Base-by-base conservation (phyloP, 1,284 basidiomycete genomes). In the Ceratobasidium sp. region DNA sequence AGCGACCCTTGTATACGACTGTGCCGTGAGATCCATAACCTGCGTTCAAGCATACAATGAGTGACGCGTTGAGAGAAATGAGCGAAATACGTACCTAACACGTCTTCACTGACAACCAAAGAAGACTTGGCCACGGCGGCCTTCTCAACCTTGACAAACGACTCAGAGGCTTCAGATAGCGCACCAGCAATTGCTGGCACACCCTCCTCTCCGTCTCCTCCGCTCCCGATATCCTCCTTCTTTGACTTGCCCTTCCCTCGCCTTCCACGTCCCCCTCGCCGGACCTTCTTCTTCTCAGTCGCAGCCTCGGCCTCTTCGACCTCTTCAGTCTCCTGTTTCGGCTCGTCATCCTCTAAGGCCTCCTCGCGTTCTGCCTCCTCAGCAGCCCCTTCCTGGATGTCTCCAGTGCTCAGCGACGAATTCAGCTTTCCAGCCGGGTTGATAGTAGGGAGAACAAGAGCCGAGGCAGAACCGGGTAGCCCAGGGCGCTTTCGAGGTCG, bases 1-100 rank as follows among this genome's bases (percentile, higher is more conserved):
- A 90, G 3, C 95, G 94, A 2, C 98, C 97, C 80, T 93, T 91
- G 83, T 92, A 95, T 0, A 99, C 97, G 36, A 99, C 94, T 0
- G 97, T 99, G 3, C 97, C 97, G 78, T 98, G 96, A 0, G 97
- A 99, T 4, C 97, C 97, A 80, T 95, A 97, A 2, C 97, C 96
- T 96, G 78, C 60, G 47, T 19, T 65, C 56, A 24, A 65, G 24
- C 14, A 53, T 73, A 11, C 11, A 11, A 41, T 41, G 36, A 41
- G 36, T 41, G 19, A 72, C 44, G 33, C 48, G 74, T 9, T 41
- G 22, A 44, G 57, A 36, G 48, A 17, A 24, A 51, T 73, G 44
- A 57, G 57, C 50, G 8, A 69, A 22, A 64, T n/a, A 57, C 60
- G 24, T 57, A 67, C 74, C 62, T 36, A 64, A 14, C 44, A 66